phyloP scores from a whole-genome alignment of 2,329 filamentous ascomycete species.

The Chalaropsis thielavioides region DNA sequence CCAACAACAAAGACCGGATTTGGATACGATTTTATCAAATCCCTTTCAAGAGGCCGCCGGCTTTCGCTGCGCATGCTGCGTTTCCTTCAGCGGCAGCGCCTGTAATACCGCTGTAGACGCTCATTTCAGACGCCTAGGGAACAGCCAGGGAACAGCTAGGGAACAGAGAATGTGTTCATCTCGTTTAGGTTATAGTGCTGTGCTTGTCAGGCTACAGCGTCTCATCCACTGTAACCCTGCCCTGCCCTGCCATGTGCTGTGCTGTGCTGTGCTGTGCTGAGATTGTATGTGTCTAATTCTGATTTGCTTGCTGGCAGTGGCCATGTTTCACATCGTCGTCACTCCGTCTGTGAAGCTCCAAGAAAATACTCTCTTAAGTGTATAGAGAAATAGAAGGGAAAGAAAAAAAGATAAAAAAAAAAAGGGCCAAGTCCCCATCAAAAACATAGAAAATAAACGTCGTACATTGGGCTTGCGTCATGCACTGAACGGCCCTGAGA shows the following conservation, averaged over 20 bases:
- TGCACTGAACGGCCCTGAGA: not conserved
- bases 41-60: not conserved
- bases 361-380: not conserved
- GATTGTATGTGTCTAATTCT: not conserved
- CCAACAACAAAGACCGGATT: not conserved
- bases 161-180: not conserved
- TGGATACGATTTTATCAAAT: not conserved
- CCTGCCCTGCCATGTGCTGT: too few species aligned
- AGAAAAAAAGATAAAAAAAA: conserved; percentile 10
- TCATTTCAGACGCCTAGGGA: not conserved
- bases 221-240: not conserved
- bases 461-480: not conserved
- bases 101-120: not conserved
- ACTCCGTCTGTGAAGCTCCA: not conserved
- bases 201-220: not conserved
- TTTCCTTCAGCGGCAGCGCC: not conserved
- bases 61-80: not conserved
- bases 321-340: not conserved
- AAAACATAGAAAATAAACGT: conserved; percentile 3
- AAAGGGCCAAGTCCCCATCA: not conserved
- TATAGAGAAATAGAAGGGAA: not conserved
- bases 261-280: too few species aligned
- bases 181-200: not conserved
- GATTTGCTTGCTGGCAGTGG: not conserved
- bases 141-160: too few species aligned